A percentile compares a stretch with the other conserved stretches of the same genome.
phyloP scores from a whole-genome alignment of 176 grass and related monocot genomes.

The Typha latifolia region DNA sequence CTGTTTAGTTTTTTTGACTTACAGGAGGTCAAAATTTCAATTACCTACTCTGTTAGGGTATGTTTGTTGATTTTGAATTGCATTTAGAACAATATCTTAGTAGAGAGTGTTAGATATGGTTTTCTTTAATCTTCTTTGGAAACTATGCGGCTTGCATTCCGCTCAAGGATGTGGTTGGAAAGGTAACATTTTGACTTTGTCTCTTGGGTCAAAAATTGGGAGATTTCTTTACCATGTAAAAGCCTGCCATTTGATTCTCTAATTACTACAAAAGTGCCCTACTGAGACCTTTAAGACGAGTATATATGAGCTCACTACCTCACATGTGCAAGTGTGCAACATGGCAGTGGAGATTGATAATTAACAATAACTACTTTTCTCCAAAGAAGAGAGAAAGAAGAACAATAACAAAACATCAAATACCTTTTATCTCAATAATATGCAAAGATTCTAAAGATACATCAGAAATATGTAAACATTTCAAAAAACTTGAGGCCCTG shows the following conservation, averaged over 20 bases:
- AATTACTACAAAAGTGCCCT: background rate
- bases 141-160: constrained; percentile 42
- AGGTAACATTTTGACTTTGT: constrained; percentile 15
- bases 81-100: constrained; percentile 2
- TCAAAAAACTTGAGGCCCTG: background rate
- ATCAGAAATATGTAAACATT: background rate
- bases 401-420: too few relatives aligned
- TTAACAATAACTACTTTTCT: too few relatives aligned
- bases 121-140: constrained; percentile 10
- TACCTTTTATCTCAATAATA: too few relatives aligned
- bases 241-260: background rate
- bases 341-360: too few relatives aligned
- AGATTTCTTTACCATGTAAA: background rate
- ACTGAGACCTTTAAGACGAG: background rate
- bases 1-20: too few relatives aligned
- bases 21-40: too few relatives aligned
- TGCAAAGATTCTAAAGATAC: too few relatives aligned
- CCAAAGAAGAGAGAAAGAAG: too few relatives aligned
- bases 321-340: too few relatives aligned
- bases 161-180: constrained; percentile 19
- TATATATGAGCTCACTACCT: too few relatives aligned
- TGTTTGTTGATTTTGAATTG: too few relatives aligned
- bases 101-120: constrained; percentile 23
- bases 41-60: too few relatives aligned
- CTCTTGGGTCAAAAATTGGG: background rate